Base-by-base conservation (phyloP, 805 yeast species). In the Teunomyces aglyptinius region DNA sequence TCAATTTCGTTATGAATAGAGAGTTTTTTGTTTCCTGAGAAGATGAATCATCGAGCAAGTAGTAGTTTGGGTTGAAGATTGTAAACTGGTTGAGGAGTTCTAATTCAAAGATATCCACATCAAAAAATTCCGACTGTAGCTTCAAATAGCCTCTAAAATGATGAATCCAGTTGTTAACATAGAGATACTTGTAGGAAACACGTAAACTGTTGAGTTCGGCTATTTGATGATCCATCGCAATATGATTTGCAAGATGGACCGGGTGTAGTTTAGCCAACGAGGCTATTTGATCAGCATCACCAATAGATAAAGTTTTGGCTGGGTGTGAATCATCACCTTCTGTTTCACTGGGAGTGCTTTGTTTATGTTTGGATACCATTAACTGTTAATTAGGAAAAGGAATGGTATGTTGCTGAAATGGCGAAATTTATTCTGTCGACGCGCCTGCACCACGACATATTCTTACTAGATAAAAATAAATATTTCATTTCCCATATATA, bases 91-190 rank as follows among this genome's bases (percentile, higher is more conserved):
- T 55, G 33, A 81, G 65, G 11, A 83, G 63, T 53, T 83, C 89
- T 54, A 82, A 82, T 55, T 83, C 89, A 49, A 83, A 74, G 15
- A 76, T 65, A 48, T 81, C 84, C 6, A 76, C 75, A 54, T 82
- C 85, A 52, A 83, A 79, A 10, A 70, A 69, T 45, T 82, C 86
- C 5, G 70, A 65, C 10, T 68, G 66, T 45, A 83, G 59, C 52
- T 71, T 78, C 29, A 82, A 59, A 41, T 72, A 70, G 19, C 80
- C 81, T 45, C 82, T 75, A 59, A 77, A 75, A 40, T 73, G 67
- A 50, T 73, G 73, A 22, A 82, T 59, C 88, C 88, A 83, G 59
- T 82, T 80, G 10, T 80, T 41, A n/a, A 61, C 65, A 38, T 55
- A 61, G 35, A 61, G 40, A 46, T 61, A 61, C 20, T 49, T 44